These are phyloP conservation scores for Backusella circina DNA, from an alignment of 192 early-diverging fungal genomes.

Conservation along the genomic window DNA sequence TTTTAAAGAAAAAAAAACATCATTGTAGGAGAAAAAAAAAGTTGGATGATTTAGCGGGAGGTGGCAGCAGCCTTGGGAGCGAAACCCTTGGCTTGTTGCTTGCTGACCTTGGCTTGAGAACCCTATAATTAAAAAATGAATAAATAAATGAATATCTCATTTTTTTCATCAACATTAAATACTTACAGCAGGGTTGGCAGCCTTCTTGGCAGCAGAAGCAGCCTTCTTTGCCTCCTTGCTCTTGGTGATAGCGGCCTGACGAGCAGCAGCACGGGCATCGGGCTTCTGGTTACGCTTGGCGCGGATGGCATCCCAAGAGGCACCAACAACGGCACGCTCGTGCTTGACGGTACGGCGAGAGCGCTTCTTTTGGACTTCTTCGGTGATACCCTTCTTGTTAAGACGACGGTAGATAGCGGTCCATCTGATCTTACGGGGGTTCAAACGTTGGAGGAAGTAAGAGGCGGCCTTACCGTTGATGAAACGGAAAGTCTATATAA, in stretches of 20 bases:
- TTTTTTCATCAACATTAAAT: not conserved
- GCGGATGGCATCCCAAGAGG: constrained; percentile 93
- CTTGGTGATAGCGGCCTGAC: constrained; percentile 78
- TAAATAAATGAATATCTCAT: not conserved
- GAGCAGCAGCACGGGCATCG: constrained; percentile 89
- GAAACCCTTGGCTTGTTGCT: constrained; percentile 81
- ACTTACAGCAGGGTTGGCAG: constrained; percentile 41
- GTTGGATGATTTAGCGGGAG: constrained; percentile 65
- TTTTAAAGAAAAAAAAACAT: not conserved
- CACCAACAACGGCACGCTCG: constrained; percentile 94
- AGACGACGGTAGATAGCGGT: constrained; percentile 95
- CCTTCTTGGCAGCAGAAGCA: constrained; percentile 82
- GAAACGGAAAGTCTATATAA: constrained; percentile 85
- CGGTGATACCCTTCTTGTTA: constrained; percentile 98
- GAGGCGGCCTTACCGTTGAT: constrained; percentile 97
- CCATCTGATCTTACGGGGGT: constrained; percentile 98
- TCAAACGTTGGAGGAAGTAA: constrained; percentile 94
- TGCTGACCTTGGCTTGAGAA: constrained; percentile 63
- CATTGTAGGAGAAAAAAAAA: constrained; percentile 1
- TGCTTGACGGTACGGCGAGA: constrained; percentile 91
- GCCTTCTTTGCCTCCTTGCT: constrained; percentile 94
- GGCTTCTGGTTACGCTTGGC: constrained; percentile 97
- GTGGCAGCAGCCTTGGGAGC: constrained; percentile 75
- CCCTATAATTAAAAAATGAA: not conserved
- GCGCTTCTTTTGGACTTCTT: constrained; percentile 96